Conservation (phyloP, 768 basidiomycete genomes). For the Boletus patriciae region DNA sequence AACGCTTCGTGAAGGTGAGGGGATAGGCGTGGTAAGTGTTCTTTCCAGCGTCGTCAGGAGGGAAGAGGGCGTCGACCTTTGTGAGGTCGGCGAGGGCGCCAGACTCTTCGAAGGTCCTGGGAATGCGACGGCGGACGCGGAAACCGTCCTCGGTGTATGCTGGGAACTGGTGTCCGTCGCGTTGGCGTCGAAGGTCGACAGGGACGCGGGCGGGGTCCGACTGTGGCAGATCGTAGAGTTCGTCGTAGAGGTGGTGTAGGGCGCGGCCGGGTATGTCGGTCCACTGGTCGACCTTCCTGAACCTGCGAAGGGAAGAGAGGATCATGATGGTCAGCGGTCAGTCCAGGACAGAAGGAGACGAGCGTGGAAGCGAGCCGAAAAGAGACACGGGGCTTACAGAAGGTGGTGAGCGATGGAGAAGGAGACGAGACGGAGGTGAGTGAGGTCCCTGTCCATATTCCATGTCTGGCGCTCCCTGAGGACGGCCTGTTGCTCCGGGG, state of each 20-base stretch:
- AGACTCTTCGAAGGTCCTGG: fast-evolving
- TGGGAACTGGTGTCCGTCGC: too few species aligned
- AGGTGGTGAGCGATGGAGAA: constrained; percentile 8
- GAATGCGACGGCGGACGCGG: background rate
- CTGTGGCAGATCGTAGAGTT: background rate
- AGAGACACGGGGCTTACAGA: background rate
- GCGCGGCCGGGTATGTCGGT: fast-evolving
- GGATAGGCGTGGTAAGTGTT: background rate
- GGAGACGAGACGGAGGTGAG: background rate
- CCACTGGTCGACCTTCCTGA: background rate
- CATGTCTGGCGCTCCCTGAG: background rate
- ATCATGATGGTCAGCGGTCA: too few species aligned
- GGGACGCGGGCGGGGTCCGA: background rate
- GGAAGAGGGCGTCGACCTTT: background rate
- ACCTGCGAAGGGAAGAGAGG: background rate
- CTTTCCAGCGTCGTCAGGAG: background rate
- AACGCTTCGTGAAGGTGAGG: background rate
- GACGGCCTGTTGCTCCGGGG: background rate
- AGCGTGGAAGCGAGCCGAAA: too few species aligned
- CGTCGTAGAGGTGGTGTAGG: background rate
- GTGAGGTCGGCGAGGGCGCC: constrained; percentile 6
- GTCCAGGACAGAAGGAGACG: background rate
- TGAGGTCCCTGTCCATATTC: background rate
- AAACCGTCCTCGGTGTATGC: too few species aligned
- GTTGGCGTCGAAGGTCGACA: constrained; percentile 1